phyloP scores from a whole-genome alignment of 805 yeast species.

The Yarrowia osloensis region DNA sequence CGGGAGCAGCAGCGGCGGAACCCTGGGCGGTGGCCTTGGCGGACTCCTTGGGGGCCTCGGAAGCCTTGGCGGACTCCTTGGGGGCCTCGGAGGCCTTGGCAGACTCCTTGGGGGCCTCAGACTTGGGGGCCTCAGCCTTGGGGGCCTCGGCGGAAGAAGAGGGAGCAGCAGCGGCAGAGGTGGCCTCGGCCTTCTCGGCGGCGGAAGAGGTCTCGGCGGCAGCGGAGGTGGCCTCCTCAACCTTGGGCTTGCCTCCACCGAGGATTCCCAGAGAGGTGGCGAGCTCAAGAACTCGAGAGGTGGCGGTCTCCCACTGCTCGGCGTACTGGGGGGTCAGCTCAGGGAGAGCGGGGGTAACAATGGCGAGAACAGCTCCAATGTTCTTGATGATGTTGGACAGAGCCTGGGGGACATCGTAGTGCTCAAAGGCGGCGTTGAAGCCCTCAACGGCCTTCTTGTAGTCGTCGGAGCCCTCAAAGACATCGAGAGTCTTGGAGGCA shows the following conservation, averaged over 20 bases:
- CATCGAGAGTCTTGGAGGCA: constrained; percentile 23
- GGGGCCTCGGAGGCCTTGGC: neutral
- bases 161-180: neutral
- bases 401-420: constrained; percentile 22
- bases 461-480: constrained; percentile 7
- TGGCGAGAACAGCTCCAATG: constrained; percentile 10
- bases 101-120: neutral
- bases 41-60: neutral
- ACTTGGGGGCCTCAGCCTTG: neutral
- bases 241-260: neutral
- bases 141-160: neutral
- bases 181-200: neutral
- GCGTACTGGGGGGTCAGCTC: constrained; percentile 22
- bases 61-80: too few relatives aligned
- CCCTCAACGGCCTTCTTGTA: neutral
- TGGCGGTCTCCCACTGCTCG: constrained; percentile 13
- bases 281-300: constrained; percentile 9
- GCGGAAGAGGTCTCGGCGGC: neutral
- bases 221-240: neutral
- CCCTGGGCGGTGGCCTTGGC: neutral
- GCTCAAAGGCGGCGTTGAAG: constrained; percentile 11
- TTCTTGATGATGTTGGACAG: constrained; percentile 20
- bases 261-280: constrained; percentile 10
- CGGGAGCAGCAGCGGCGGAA: neutral
- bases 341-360: constrained; percentile 24